A percentile compares a stretch with the other conserved stretches of the same genome.
Conservation (phyloP, 768 basidiomycete species). For the Steccherinum ochraceum region DNA sequence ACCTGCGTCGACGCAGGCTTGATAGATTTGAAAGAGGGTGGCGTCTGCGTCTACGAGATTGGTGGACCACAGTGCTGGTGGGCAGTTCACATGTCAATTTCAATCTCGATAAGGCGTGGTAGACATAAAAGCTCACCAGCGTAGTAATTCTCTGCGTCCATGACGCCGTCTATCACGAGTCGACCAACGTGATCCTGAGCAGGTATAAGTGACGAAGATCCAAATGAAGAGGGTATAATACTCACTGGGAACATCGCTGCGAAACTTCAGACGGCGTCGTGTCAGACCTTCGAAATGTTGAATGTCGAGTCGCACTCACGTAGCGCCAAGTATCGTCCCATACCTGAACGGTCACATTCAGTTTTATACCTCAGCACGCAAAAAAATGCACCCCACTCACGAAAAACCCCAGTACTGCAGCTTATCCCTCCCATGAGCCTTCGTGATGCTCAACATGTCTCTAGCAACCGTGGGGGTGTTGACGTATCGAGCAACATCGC, state of each 20-base stretch:
- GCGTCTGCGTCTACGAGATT: slow-evolving; percentile 7
- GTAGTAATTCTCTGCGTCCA: slow-evolving; percentile 15
- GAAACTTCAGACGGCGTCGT: slow-evolving; percentile 16
- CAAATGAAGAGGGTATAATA: neutral
- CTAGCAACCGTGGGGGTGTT: slow-evolving; percentile 10
- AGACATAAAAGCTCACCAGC: slow-evolving; percentile 15
- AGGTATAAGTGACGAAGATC: neutral
- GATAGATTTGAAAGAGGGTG: slow-evolving; percentile 14
- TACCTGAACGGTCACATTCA: slow-evolving; percentile 8
- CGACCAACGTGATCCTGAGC: slow-evolving; percentile 21
- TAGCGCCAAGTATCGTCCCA: slow-evolving; percentile 13
- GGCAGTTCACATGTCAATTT: slow-evolving; percentile 11
- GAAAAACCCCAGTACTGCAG: slow-evolving; percentile 14
- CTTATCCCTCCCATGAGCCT: slow-evolving; percentile 11
- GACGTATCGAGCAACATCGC: slow-evolving; percentile 4
- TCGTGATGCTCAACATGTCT: slow-evolving; percentile 14
- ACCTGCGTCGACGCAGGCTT: slow-evolving; percentile 15
- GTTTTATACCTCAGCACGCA: neutral
- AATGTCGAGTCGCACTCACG: neutral
- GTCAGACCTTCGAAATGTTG: neutral
- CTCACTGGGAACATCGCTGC: slow-evolving; percentile 23
- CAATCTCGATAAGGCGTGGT: slow-evolving; percentile 18
- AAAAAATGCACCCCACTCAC: slow-evolving; percentile 3
- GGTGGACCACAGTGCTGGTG: slow-evolving; percentile 9
- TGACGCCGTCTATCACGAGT: slow-evolving; percentile 25